A percentile compares a stretch with the other conserved stretches of the same genome.
phyloP scores from a whole-genome alignment of 768 basidiomycete genomes.

The Suillus luteus region DNA sequence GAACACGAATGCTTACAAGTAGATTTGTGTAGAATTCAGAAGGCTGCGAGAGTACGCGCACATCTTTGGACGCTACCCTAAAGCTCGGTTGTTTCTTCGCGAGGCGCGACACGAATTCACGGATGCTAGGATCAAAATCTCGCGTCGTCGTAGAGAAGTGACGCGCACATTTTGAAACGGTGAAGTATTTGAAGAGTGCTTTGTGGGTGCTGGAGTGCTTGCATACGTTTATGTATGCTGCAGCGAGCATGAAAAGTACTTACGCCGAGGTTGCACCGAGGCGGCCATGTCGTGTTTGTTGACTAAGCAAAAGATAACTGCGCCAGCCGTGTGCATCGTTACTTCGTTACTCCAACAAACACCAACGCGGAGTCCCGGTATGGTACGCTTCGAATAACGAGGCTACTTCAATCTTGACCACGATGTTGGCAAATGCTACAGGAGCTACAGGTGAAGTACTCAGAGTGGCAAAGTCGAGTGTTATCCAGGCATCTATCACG shows the following conservation, averaged over 20 bases:
- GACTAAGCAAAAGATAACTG: conserved; percentile 24
- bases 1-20: conserved; percentile 45
- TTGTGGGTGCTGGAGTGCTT: conserved; percentile 10
- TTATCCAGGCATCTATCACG: conserved; percentile 15
- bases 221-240: conserved; percentile 9
- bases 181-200: conserved; percentile 10
- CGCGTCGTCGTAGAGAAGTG: conserved; percentile 32
- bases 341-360: background rate
- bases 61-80: conserved; percentile 43
- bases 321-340: background rate
- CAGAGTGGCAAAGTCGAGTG: background rate
- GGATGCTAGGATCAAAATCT: conserved; percentile 37
- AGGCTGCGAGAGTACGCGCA: conserved; percentile 60
- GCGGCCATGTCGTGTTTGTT: background rate
- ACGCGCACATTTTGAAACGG: conserved; percentile 29
- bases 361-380: background rate
- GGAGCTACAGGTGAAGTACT: conserved; percentile 3
- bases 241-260: conserved; percentile 12
- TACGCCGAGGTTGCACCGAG: background rate
- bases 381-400: conserved; percentile 4
- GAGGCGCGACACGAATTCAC: conserved; percentile 40
- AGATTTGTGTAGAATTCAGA: conserved; percentile 56
- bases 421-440: conserved; percentile 7
- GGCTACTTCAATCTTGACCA: background rate
- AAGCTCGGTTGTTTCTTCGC: conserved; percentile 50